Evolutionary conservation across 2,329 filamentous ascomycete genomes (phyloP), one percentile per base, ranked within the genome.

Genomic region (Aotearoamyces nothofagi): DNA sequence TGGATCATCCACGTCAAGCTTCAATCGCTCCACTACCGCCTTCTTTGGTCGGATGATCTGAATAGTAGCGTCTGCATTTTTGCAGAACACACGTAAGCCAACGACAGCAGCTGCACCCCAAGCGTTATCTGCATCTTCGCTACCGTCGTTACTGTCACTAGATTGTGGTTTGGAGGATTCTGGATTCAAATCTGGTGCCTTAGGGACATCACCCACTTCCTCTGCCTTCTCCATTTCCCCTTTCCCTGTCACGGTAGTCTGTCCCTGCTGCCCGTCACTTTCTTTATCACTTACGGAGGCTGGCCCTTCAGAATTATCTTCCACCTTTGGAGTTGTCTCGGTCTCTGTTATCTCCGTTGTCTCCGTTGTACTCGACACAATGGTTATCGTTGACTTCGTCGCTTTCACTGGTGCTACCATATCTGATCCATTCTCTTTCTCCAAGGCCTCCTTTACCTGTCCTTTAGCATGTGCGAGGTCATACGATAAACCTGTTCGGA

Each of bases 91-190:
- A 4, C 68, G 60, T 29, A 76, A 52, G 0, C 71, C 69, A 0
- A 76, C 60, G 11, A 74, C 63, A 30, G 61, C 66, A 24, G 75
- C 60, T 4, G 70, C 69, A 43, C 75, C 74, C 70, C 71, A 76
- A 2, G 67, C 63, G 13, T 67, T 60, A 14, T 58, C 54, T 37
- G 66, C 60, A 27, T 63, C 63, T 32, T 70, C 66, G 37, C 68
- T 65, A 7, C 57, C 57, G 12, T 66, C 61, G 20, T 66, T 63
- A 3, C 56, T 51, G 5, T 56, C 54, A 4, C 46, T 37, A 0
- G 53, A 39, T 1, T 52, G 46, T 2, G 46, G 38, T 0, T 53
- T 40, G 1, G 53, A 46, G 2, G 54, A 42, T 6, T 41, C 38
- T 1, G 35, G 28, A 10, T 34, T 12, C 19, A 17, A 12, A 8